Base-by-base conservation (phyloP, 2,329 filamentous ascomycete species). In the Phoma sp. region DNA sequence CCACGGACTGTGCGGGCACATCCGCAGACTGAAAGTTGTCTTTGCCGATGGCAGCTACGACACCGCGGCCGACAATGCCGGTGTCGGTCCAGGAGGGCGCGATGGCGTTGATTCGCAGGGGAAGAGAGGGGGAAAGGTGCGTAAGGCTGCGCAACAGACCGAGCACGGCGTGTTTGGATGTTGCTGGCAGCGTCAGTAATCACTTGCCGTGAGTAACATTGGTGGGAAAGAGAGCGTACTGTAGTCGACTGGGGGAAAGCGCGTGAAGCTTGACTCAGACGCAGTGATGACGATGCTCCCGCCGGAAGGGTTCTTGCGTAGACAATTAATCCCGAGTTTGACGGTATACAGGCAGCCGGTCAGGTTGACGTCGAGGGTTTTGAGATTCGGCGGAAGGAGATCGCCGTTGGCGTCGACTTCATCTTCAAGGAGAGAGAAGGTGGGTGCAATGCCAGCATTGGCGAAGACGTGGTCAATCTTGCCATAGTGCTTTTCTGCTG, bases 401-500 rank as follows among this genome's bases (percentile, higher is more conserved):
- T 73, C 62, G 3, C 70, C 70, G 27, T 68, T 62, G 24, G 60
- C 56, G 36, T 74, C 69, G 2, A 69, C 46, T 1, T 69, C 65
- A 8, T 72, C 66, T 49, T 72, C 68, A 13, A 72, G 57, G 4
- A 72, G 53, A 0, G 44, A 57, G 14, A 50, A 32, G 1, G 56
- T 57, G 1, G 63, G 55, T 1, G 22, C 38, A 39, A 72, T 67
- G 2, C 71, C 72, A 1, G 72, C 72, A 39, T 75, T 75, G 27
- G 70, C 71, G 43, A 80, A 80, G 29, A 79, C 77, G 52, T 80
- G 77, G 58, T 81, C 76, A 27, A 81, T 75, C 7, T 64, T 66
- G 4, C 76, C 76, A 45, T 75, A 75, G 7, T 66, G 55, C 35
- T 77, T 70, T 51, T 79, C 73, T 1, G 81, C 71, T 42, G 77